Evolutionary conservation across 306 rosid genomes (phyloP), one percentile per base, ranked within the genome.

Genomic region (Cicer bijugum): DNA sequence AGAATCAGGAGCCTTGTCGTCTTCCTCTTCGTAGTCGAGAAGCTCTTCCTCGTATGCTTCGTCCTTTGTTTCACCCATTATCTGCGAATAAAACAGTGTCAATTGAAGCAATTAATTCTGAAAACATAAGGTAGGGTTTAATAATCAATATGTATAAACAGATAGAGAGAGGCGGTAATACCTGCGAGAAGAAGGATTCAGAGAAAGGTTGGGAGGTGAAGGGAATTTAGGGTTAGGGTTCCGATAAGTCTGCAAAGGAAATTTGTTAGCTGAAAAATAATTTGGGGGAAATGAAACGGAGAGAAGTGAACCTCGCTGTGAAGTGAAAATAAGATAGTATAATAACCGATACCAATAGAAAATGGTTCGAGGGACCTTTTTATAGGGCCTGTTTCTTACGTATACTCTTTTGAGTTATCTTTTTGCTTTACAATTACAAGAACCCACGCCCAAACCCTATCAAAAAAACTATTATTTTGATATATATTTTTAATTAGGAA

Each of bases 1-100:
- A 1, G 97, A 88, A 70, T 89, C 96, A 28, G 86, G 96, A 14
- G 88, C 96, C 77, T 89, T 89, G 65, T 91, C 98, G 7, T 93
- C 98, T 47, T 93, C 98, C 78, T 93, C 98, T 53, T 93, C 98
- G 75, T 93, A 93, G 72, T 93, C 97, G 9, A 93, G 89, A 80
- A 93, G 96, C 91, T 93, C 98, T 75, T 93, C 97, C 76, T 93
- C 98, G 71, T 91, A 93, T 16, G 80, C 85, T 61, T 93, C 98
- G 77, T 80, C 98, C 86, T 83, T 93, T 14, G 93, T 91, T 83
- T 91, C 97, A 67, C 97, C 98, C 98, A 93, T 93, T 12, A 80
- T 79, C 96, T 87, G 80, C 72, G 74, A 77, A 75, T 16, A 59
- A 56, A 19, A 56, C 57, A 7, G n/a, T 1, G 58, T 69, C 4